A percentile compares a stretch with the other conserved stretches of the same genome.
Evolutionary conservation across 2,329 filamentous ascomycete genomes (phyloP).

Genomic region (Colletotrichum paranaense): DNA sequence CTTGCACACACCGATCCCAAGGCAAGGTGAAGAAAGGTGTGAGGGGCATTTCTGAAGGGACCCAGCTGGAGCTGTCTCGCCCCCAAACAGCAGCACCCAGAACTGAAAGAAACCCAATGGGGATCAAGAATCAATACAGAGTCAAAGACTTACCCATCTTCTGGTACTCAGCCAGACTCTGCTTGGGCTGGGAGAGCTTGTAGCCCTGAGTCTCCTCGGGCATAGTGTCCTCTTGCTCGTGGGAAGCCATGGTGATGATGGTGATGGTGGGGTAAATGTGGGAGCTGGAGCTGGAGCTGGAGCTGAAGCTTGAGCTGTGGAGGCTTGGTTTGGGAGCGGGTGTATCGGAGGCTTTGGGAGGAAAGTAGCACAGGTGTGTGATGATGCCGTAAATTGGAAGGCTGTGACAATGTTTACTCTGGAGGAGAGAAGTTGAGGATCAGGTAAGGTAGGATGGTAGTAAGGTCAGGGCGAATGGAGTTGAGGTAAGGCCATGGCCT

Average conservation of each 20-base stretch:
- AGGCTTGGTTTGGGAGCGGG: not conserved
- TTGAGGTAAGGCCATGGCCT: not conserved
- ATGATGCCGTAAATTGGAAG: constrained; percentile 9
- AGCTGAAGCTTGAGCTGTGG: not conserved
- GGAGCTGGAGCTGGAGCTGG: constrained; percentile 4
- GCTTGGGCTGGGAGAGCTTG: constrained; percentile 97
- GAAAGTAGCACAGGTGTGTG: not conserved
- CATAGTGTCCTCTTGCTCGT: constrained; percentile 80
- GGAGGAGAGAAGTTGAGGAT: constrained; percentile 25
- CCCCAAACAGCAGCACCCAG: not conserved
- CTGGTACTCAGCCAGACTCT: constrained; percentile 94
- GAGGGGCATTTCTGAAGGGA: constrained; percentile 16
- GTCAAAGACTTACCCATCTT: constrained; percentile 80
- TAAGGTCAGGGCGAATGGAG: not conserved
- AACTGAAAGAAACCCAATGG: not conserved
- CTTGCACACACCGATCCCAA: not conserved
- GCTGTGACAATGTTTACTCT: constrained; percentile 30
- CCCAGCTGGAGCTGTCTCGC: not conserved
- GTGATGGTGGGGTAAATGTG: constrained; percentile 31
- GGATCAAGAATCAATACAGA: not conserved
- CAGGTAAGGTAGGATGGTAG: constrained; percentile 7
- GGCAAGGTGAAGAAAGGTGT: constrained; percentile 9
- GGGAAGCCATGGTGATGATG: constrained; percentile 69
- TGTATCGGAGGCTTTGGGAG: not conserved
- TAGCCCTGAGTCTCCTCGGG: constrained; percentile 93